Evolutionary conservation across 139 green algal species (phyloP), one percentile per base, ranked within the genome.

Genomic region (Haematococcus sp.): DNA sequence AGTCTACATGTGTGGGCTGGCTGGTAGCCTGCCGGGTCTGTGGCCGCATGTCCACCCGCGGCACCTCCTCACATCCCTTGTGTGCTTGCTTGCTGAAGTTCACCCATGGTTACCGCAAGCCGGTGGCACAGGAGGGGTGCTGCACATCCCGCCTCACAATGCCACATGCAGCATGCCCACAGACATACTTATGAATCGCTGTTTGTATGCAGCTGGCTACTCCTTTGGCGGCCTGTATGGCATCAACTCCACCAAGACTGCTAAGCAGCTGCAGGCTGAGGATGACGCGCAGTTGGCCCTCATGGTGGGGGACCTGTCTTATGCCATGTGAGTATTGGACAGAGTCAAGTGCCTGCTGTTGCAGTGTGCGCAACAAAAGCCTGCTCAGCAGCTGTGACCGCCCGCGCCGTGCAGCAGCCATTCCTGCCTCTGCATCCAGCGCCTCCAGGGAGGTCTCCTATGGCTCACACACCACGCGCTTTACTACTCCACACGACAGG

Each of bases 251-350:
- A 66, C 25, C 54, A 70, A 66, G 74, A 55, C 75, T 28, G 25
- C 44, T 2, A 7, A 2, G 19, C 43, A 61, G 19, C 54, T 80
- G 32, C 49, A 43, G 43, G 31, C 28, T 13, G 73, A 78, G 44
- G 64, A 22, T 19, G 34, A 61, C 2, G 70, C 70, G 25, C 33
- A 76, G 2, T 22, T 76, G 59, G 70, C 58, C 9, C 58, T 76
- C 11, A 25, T 76, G n/a, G 43, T 58, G 3, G 73, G 73, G 7
- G 73, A 78, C 51, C 63, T 72, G 32, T 44, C 63, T 3, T 72
- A 73, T 51, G 73, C 63, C 9, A 25, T 71, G 71, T 76, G 58
- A 55, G 70, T 72, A n/a, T n/a, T n/a, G n/a, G n/a, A n/a, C n/a
- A n/a, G n/a, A n/a, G n/a, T n/a, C n/a, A n/a, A n/a, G n/a, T n/a